phyloP scores from a whole-genome alignment of 371 early-diverging fungal species.

The Mortierella sp. region DNA sequence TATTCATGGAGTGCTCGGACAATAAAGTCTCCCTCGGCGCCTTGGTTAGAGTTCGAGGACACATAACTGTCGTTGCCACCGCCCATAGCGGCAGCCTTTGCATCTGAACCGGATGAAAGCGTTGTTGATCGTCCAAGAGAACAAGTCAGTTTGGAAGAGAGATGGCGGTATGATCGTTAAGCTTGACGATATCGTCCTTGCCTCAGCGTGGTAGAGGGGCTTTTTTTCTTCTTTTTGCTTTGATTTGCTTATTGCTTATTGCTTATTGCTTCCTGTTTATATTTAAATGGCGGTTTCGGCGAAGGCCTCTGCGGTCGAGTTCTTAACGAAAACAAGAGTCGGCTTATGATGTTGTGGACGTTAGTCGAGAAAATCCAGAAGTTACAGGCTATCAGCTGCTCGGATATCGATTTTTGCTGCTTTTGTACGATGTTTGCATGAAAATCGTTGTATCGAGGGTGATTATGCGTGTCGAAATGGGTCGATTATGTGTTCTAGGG shows the following conservation, averaged over 20 bases:
- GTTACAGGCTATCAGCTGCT: too few relatives aligned
- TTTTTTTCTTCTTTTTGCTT: too few relatives aligned
- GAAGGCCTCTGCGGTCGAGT: too few relatives aligned
- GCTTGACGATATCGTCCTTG: not conserved
- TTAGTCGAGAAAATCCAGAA: too few relatives aligned
- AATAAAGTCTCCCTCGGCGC: slow-evolving; percentile 28
- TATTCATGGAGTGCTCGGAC: slow-evolving; percentile 49
- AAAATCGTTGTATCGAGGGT: not conserved
- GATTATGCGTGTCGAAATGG: slow-evolving; percentile 7
- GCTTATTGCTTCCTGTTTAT: not conserved
- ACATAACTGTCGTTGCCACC: slow-evolving; percentile 16
- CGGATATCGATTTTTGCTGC: too few relatives aligned
- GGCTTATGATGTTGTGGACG: too few relatives aligned
- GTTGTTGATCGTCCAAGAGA: slow-evolving; percentile 7
- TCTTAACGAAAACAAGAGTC: too few relatives aligned
- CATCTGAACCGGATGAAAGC: slow-evolving; percentile 16
- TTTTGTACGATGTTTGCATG: not conserved
- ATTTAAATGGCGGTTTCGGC: too few relatives aligned
- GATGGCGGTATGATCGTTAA: too few relatives aligned
- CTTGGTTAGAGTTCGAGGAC: slow-evolving; percentile 6
- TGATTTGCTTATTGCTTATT: too few relatives aligned
- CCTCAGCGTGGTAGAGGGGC: too few relatives aligned
- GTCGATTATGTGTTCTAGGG: slow-evolving; percentile 13
- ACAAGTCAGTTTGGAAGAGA: too few relatives aligned
- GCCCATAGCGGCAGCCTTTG: slow-evolving; percentile 40